phyloP scores from a whole-genome alignment of 2,329 filamentous ascomycete species.

The Periconia macrospinosa region DNA sequence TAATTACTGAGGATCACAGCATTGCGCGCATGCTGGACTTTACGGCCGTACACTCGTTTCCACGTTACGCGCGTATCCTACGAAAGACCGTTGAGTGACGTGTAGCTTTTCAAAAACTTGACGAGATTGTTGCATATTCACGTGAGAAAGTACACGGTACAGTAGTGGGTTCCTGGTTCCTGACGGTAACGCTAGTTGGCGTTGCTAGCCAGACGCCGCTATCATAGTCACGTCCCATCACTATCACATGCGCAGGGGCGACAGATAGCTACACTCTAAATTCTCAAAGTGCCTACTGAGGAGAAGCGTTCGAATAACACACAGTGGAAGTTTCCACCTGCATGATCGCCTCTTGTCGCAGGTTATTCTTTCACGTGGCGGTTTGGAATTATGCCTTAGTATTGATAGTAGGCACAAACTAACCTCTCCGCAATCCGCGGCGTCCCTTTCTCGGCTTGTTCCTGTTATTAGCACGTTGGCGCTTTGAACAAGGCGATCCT shows the following conservation, averaged over 20 bases:
- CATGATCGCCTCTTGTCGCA: neutral
- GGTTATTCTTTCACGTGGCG: neutral
- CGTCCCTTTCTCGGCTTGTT: neutral
- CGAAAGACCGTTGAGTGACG: too few relatives aligned
- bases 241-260: neutral
- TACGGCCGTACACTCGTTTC: too few relatives aligned
- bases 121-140: too few relatives aligned
- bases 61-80: too few relatives aligned
- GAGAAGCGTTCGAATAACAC: too few relatives aligned
- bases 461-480: neutral
- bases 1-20: too few relatives aligned
- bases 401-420: neutral
- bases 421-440: neutral
- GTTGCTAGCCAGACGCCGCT: neutral
- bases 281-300: too few relatives aligned
- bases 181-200: neutral
- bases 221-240: neutral
- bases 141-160: neutral
- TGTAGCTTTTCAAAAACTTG: too few relatives aligned
- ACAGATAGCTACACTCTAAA: neutral
- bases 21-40: too few relatives aligned
- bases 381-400: neutral
- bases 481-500: neutral
- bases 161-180: neutral
- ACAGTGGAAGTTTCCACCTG: neutral